phyloP scores from a whole-genome alignment of 73 alveolate species.

The Blepharisma stoltei region DNA sequence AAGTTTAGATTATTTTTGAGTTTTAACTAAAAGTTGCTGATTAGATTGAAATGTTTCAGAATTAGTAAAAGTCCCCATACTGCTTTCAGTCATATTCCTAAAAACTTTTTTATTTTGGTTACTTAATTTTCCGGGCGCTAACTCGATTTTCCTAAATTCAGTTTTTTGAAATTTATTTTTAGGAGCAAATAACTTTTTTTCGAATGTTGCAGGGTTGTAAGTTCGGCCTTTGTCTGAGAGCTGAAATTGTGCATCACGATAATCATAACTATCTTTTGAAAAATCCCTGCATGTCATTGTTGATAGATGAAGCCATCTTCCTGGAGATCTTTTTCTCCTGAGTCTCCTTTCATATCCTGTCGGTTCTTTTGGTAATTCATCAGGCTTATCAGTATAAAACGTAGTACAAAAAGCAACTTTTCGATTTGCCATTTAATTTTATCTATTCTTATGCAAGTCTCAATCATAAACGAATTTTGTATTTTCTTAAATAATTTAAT shows the following conservation, averaged over 20 bases:
- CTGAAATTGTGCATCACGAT: conserved; percentile 2
- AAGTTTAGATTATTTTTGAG: no score
- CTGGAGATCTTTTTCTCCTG: neutral
- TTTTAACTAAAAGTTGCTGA: no score
- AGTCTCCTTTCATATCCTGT: neutral
- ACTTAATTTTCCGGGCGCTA: conserved; percentile 18
- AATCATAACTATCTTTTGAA: conserved; percentile 1
- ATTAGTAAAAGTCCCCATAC: neutral
- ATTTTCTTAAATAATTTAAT: no score
- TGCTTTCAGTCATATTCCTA: neutral
- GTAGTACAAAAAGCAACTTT: conserved; percentile 15
- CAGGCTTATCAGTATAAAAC: conserved; percentile 8
- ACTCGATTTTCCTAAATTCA: neutral
- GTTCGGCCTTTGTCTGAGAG: conserved; percentile 20
- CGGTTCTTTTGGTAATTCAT: neutral
- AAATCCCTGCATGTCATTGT: conserved; percentile 27
- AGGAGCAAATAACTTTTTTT: neutral
- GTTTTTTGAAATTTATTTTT: neutral
- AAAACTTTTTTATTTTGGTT: neutral
- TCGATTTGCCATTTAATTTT: neutral
- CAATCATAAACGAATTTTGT: no score
- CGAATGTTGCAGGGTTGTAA: neutral
- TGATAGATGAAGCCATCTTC: conserved; percentile 5
- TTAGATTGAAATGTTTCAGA: no score
- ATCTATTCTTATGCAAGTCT: no score